Percentiles rank a stretch among this genome's conserved stretches.
Conservation (phyloP, 352 stramenopile species). For the Phytopythium montanum region DNA sequence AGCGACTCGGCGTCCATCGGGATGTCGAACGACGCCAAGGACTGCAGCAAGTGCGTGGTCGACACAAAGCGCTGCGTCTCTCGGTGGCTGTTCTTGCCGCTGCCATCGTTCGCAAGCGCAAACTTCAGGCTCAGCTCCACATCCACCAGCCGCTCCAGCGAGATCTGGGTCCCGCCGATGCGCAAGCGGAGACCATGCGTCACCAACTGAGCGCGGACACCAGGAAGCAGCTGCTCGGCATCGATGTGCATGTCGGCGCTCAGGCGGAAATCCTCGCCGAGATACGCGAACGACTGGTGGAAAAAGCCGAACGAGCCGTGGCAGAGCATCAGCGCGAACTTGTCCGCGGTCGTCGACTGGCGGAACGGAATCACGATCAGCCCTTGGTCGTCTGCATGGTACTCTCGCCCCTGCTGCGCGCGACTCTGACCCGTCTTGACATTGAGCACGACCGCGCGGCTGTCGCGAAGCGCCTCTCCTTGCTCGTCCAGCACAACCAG, state of each 20-base stretch:
- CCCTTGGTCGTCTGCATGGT: slow-evolving; percentile 21
- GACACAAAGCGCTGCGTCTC: not conserved
- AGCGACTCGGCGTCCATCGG: slow-evolving; percentile 23
- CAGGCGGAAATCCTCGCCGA: slow-evolving; percentile 27
- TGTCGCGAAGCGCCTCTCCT: slow-evolving; percentile 30
- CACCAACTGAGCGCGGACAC: slow-evolving; percentile 26
- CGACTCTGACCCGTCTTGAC: slow-evolving; percentile 27
- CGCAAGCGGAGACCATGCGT: slow-evolving; percentile 16
- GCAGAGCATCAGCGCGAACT: slow-evolving; percentile 40
- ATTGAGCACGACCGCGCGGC: slow-evolving; percentile 35
- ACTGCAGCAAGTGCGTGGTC: slow-evolving; percentile 11
- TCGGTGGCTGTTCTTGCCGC: not conserved
- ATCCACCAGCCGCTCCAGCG: slow-evolving; percentile 6
- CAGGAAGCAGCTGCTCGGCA: slow-evolving; percentile 45
- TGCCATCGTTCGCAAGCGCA: not conserved
- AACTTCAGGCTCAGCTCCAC: not conserved
- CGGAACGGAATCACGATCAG: slow-evolving; percentile 46
- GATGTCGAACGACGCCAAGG: slow-evolving; percentile 28
- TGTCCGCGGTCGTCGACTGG: slow-evolving; percentile 14
- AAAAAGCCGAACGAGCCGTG: slow-evolving; percentile 39
- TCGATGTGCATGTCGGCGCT: slow-evolving; percentile 46
- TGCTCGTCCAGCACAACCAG: slow-evolving; percentile 49
- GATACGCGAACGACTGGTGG: slow-evolving; percentile 34
- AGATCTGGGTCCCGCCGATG: slow-evolving; percentile 8
- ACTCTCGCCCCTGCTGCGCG: slow-evolving; percentile 31